Percentiles rank a stretch among this genome's conserved stretches.
Conservation (phyloP, 768 basidiomycete genomes). For the Bullera alba region DNA sequence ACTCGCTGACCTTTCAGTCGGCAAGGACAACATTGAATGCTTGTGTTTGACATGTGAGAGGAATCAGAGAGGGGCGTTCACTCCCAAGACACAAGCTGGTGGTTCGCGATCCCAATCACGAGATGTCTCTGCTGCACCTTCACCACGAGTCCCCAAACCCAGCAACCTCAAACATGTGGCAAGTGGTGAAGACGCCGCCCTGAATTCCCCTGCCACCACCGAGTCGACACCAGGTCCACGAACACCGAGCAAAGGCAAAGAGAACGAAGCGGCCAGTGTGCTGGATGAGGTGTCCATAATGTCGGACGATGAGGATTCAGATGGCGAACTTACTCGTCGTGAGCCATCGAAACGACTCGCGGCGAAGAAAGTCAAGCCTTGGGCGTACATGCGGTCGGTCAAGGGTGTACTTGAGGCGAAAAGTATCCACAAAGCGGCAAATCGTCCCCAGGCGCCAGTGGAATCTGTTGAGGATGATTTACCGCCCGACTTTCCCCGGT, state of each 20-base stretch:
- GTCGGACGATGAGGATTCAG: too few species aligned
- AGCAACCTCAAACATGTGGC: conserved; percentile 5
- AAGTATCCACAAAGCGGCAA: background rate
- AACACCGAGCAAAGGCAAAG: conserved; percentile 1
- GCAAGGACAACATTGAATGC: conserved; percentile 37
- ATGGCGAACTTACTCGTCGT: background rate
- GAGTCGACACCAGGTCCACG: too few species aligned
- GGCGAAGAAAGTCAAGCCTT: conserved; percentile 2
- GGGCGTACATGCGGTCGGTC: background rate
- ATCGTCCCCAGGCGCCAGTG: conserved; percentile 3
- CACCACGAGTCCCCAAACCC: background rate
- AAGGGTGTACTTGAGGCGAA: background rate
- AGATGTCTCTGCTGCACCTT: background rate
- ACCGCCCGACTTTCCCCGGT: conserved; percentile 29
- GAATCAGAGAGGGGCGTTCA: conserved; percentile 24
- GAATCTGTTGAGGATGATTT: conserved; percentile 14
- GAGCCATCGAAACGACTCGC: background rate
- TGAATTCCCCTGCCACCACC: too few species aligned
- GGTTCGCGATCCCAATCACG: conserved; percentile 2
- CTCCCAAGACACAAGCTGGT: conserved; percentile 5
- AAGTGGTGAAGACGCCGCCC: background rate
- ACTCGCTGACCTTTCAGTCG: conserved; percentile 19
- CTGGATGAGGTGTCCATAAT: too few species aligned
- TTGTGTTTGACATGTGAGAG: conserved; percentile 39
- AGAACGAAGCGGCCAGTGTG: too few species aligned